A percentile compares a stretch with the other conserved stretches of the same genome.
Conservation (phyloP, 2,329 filamentous ascomycete species). For the Teratosphaeriaceae sp. region DNA sequence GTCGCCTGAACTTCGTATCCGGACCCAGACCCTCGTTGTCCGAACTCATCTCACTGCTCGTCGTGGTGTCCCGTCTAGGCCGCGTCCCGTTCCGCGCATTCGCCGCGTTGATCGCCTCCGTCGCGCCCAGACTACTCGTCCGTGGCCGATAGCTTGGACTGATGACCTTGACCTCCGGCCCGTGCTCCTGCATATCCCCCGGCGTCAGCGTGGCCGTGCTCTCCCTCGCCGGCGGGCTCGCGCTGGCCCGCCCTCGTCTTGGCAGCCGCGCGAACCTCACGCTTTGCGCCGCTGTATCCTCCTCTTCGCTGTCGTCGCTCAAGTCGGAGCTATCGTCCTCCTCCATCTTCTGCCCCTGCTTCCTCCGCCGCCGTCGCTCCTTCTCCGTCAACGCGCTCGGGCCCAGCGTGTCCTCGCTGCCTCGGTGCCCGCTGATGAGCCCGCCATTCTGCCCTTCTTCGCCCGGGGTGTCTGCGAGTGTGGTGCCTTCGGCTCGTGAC, state of each 20-base stretch:
- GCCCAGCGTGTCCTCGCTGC: conserved; percentile 59
- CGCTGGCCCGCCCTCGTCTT: conserved; percentile 74
- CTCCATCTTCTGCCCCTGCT: conserved; percentile 53
- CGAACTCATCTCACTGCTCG: conserved; percentile 75
- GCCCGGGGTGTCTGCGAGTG: conserved; percentile 47
- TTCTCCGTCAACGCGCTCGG: conserved; percentile 43
- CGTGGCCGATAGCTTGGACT: conserved; percentile 50
- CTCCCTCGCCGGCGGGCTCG: conserved; percentile 29
- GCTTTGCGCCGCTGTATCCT: conserved; percentile 64
- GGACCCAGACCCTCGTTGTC: conserved; percentile 67
- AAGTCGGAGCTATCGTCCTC: conserved; percentile 82
- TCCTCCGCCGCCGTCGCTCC: conserved; percentile 53
- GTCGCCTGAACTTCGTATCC: conserved; percentile 53
- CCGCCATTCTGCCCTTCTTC: conserved; percentile 67
- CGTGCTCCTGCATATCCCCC: conserved; percentile 32
- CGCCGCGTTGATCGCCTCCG: conserved; percentile 61
- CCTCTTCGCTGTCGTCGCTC: conserved; percentile 78
- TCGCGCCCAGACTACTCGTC: conserved; percentile 63
- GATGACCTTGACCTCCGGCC: conserved; percentile 32
- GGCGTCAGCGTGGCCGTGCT: conserved; percentile 4
- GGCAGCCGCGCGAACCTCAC: conserved; percentile 98
- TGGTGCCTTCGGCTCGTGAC: conserved; percentile 9
- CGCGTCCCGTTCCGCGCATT: conserved; percentile 29
- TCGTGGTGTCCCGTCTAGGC: conserved; percentile 66
- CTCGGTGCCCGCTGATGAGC: conserved; percentile 61